Evolutionary conservation across 352 stramenopile species (phyloP).

Genomic region (Paralagenidium karlingii): DNA sequence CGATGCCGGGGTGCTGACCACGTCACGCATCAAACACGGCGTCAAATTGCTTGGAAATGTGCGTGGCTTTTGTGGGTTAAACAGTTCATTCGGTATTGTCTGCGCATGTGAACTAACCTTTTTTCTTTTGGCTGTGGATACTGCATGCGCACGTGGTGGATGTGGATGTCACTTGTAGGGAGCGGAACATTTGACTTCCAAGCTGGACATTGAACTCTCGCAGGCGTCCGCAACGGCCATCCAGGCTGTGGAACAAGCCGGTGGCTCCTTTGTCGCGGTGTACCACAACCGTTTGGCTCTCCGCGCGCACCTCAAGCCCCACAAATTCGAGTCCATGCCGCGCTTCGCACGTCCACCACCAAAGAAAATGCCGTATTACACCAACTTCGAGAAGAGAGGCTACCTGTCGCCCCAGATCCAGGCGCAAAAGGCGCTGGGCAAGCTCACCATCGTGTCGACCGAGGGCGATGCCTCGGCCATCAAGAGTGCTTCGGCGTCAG

Average conservation of each 20-base stretch:
- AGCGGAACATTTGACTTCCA: slow-evolving; percentile 72
- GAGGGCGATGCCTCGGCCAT: too few species aligned
- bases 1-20: slow-evolving; percentile 83
- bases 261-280: slow-evolving; percentile 92
- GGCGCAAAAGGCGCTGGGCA: slow-evolving; percentile 78
- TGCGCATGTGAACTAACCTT: not conserved
- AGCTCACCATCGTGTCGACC: too few species aligned
- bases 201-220: slow-evolving; percentile 93
- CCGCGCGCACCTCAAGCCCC: slow-evolving; percentile 87
- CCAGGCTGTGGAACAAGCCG: slow-evolving; percentile 86
- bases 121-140: not conserved
- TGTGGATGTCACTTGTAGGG: slow-evolving; percentile 13
- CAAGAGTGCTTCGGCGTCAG: too few species aligned
- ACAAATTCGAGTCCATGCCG: slow-evolving; percentile 94
- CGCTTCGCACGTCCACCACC: slow-evolving; percentile 89
- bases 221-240: slow-evolving; percentile 91
- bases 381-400: slow-evolving; percentile 91
- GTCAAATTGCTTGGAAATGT: slow-evolving; percentile 90
- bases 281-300: slow-evolving; percentile 96
- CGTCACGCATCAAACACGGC: slow-evolving; percentile 87
- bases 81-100: not conserved
- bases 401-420: slow-evolving; percentile 96
- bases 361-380: slow-evolving; percentile 97
- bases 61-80: not conserved
- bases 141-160: too few species aligned